Evolutionary conservation across 345 rosid species (phyloP), one percentile per base, ranked within the genome.

Genomic region (Hypericum perforatum): DNA sequence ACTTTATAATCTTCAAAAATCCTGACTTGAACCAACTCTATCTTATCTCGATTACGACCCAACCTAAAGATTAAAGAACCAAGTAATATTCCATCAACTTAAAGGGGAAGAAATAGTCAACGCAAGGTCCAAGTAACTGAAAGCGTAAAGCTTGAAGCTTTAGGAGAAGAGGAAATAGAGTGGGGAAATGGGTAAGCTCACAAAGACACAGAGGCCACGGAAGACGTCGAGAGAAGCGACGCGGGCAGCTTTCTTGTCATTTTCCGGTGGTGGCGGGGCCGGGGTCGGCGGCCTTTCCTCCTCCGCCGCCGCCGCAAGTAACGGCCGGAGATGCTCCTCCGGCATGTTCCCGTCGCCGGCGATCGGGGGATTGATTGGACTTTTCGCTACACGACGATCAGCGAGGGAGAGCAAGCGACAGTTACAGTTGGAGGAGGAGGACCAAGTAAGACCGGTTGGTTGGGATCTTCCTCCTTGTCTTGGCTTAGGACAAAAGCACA

Each of bases 191-290:
- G 45, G 41, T 45, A 52, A 53, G 53, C 74, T 75, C 40, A 76
- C 80, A 42, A 61, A 60, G 58, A 76, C 74, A 57, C 74, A 71
- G 72, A 71, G 76, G 15, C 80, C 80, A 41, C 80, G 80, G 15
- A 76, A 72, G 61, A 66, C 80, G 46, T 76, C 80, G 40, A 76
- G 69, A 43, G 80, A 76, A 54, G 68, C 65, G 54, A 69, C 53
- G 7, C 77, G 80, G 10, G 68, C 22, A 5, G 63, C 8, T 12
- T 44, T 56, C 38, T 40, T 50, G 16, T 10, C 15, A 0, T 22
- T 8, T 11, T 13, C 5, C 22, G 22, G 50, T 9, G 22, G 50
- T 32, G 15, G 50, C 9, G 16, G 15, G 50, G 14, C 8, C 16
- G 50, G 29, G 7, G 50, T 8, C 16, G 50, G 50, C 5, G 50